Evolutionary conservation across 179 eudicot genomes (phyloP).

Genomic region (Sideroxylon spinosum): DNA sequence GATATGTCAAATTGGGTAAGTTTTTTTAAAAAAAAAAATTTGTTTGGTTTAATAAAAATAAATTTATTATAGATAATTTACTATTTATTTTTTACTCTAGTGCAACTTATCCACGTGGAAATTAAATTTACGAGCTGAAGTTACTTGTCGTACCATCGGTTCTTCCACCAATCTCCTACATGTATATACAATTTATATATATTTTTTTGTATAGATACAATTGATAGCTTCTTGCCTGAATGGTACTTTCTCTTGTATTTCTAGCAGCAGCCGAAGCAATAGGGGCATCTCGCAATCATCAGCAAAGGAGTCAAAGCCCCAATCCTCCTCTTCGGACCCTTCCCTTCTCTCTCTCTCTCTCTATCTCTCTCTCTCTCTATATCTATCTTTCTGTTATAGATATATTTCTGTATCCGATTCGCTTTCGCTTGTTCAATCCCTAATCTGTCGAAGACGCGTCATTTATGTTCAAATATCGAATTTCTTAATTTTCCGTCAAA

Average conservation of each 20-base stretch:
- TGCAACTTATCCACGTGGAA: no score
- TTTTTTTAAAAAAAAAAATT: no score
- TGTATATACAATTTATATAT: no score
- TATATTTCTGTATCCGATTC: background rate
- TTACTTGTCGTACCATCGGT: no score
- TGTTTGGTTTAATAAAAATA: no score
- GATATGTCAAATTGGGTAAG: no score
- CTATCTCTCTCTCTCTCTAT: background rate
- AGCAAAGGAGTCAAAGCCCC: constrained; percentile 10
- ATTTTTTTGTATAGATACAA: no score
- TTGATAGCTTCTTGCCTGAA: no score
- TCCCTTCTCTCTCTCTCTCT: constrained; percentile 9
- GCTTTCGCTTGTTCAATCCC: background rate
- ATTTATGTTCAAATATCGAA: background rate
- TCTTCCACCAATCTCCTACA: no score
- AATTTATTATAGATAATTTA: no score
- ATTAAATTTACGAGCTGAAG: no score
- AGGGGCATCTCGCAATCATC: background rate
- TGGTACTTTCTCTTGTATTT: background rate
- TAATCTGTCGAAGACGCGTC: background rate
- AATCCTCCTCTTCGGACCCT: background rate
- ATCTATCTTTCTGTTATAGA: background rate
- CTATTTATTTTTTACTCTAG: no score
- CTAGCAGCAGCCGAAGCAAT: background rate
- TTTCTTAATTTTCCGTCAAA: background rate